Base-by-base conservation (phyloP, 2,329 filamentous ascomycete species). In the Venturia oleaginea region DNA sequence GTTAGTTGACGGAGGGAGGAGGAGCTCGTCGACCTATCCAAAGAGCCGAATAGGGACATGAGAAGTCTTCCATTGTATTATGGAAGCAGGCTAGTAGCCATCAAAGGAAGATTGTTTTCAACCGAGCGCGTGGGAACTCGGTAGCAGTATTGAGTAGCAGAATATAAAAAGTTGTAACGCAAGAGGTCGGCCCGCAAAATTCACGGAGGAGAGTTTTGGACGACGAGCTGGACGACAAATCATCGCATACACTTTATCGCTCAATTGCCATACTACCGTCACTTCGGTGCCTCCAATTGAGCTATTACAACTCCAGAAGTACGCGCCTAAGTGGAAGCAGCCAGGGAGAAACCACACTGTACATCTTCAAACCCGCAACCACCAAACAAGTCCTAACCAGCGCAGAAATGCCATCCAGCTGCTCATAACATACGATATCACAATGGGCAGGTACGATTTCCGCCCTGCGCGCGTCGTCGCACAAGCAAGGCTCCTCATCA, bases 41-140 rank as follows among this genome's bases (percentile, higher is more conserved):
- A 78, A 76, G 77, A 78, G 77, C 79, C 79, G 78, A 82, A 74
- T 77, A 81, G 77, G 83, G 82, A 84, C 85, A 88, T 87, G 83
- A 83, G 82, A 81, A 72, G 77, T 74, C 78, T 78, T 76, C 80
- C 85, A 87, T 87, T 70, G 79, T 85, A 83, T 70, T 64, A 57
- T 57, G 15, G 51, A 27, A 57, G 15, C 51, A 22, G 51, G 51
- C 51, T 32, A 13, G 51, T 17, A 32, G 51, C 51, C 51, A 57
- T 57, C 51, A 57, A 34, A 34, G 30, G 51, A 17, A 17, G 51
- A 34, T 6, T 15, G 17, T 15, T 3, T 57, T n/a, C 30, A 34
- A 57, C 34, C n/a, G 51, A 19, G 51, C 51, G 27, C 34, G 17
- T 30, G 13, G 30, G 30, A 34, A 22, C 10, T 11, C 3, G 43